These are phyloP conservation scores for Penicillium sp. DNA, from an alignment of 2,329 filamentous ascomycete species.

Conservation along the genomic window DNA sequence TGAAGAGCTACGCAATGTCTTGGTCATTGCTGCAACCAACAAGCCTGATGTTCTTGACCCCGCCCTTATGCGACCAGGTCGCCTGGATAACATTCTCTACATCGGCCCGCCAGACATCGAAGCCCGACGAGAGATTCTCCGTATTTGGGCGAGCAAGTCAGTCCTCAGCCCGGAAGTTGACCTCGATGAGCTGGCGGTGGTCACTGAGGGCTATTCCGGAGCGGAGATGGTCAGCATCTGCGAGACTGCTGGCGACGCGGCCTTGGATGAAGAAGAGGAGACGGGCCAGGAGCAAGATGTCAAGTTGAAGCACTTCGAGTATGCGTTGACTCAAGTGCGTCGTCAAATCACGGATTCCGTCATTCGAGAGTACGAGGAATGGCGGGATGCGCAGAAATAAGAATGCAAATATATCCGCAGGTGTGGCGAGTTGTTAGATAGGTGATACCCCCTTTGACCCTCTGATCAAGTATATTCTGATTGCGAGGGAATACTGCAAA, in stretches of 20 bases:
- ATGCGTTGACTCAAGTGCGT: conserved; percentile 43
- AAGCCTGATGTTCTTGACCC: conserved; percentile 79
- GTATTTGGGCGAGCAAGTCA: conserved; percentile 58
- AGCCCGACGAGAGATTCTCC: conserved; percentile 70
- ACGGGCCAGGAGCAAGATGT: conserved; percentile 34
- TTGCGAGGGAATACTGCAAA: no score
- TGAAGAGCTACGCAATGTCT: conserved; percentile 72
- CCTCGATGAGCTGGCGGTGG: conserved; percentile 54
- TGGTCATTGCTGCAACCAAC: conserved; percentile 88
- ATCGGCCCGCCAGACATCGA: conserved; percentile 71
- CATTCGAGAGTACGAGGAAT: conserved; percentile 54
- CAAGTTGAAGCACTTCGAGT: conserved; percentile 40
- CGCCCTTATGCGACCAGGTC: conserved; percentile 75
- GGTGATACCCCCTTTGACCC: neutral
- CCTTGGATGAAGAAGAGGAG: conserved; percentile 48
- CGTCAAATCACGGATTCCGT: conserved; percentile 56
- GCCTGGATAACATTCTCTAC: conserved; percentile 80
- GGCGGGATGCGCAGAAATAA: conserved; percentile 32
- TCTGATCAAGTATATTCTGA: no score
- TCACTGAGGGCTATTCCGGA: conserved; percentile 73
- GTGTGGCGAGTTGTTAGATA: neutral
- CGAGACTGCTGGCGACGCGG: conserved; percentile 46
- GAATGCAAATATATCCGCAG: neutral
- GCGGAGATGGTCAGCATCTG: conserved; percentile 68
- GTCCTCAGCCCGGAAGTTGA: conserved; percentile 60